A percentile compares a stretch with the other conserved stretches of the same genome.
These are phyloP conservation scores for Pseudocercospora ulei DNA, from an alignment of 2,329 filamentous ascomycete species.

Conservation along the genomic window DNA sequence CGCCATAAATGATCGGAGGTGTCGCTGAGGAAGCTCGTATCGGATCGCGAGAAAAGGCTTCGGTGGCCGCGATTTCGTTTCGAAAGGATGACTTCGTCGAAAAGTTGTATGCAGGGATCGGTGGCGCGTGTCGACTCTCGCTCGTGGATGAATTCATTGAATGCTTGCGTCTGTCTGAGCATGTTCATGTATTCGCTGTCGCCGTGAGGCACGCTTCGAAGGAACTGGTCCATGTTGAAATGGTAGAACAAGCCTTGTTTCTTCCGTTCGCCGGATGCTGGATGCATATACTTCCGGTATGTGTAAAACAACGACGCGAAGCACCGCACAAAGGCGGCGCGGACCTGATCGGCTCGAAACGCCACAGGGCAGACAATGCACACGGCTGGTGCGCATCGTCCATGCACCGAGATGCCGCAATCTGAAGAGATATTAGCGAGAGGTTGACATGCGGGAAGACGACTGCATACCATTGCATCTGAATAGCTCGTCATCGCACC, in stretches of 20 bases:
- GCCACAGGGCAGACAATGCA: constrained; percentile 55
- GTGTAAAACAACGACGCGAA: constrained; percentile 61
- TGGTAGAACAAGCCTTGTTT: constrained; percentile 53
- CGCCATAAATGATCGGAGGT: constrained; percentile 72
- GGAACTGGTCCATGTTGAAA: constrained; percentile 58
- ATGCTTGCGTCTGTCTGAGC: constrained; percentile 56
- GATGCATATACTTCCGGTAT: constrained; percentile 54
- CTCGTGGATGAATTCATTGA: constrained; percentile 67
- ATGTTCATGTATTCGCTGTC: constrained; percentile 55
- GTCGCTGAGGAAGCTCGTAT: constrained; percentile 58
- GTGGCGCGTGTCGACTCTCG: constrained; percentile 54
- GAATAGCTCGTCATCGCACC: constrained; percentile 63
- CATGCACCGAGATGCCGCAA: constrained; percentile 50
- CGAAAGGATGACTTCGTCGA: constrained; percentile 74
- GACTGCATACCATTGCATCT: constrained; percentile 50
- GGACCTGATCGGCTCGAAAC: constrained; percentile 57
- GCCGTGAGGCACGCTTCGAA: constrained; percentile 55
- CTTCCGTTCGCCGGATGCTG: constrained; percentile 52
- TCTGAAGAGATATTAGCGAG: constrained; percentile 34
- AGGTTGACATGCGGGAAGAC: constrained; percentile 1
- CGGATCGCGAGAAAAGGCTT: constrained; percentile 53
- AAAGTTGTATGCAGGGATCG: constrained; percentile 60
- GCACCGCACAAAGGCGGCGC: constrained; percentile 58
- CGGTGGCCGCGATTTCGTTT: constrained; percentile 61
- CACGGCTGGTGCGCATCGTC: constrained; percentile 51